These are phyloP conservation scores for Flaveria ramosissima DNA, from an alignment of 129 eudicot genomes.

Conservation along the genomic window DNA sequence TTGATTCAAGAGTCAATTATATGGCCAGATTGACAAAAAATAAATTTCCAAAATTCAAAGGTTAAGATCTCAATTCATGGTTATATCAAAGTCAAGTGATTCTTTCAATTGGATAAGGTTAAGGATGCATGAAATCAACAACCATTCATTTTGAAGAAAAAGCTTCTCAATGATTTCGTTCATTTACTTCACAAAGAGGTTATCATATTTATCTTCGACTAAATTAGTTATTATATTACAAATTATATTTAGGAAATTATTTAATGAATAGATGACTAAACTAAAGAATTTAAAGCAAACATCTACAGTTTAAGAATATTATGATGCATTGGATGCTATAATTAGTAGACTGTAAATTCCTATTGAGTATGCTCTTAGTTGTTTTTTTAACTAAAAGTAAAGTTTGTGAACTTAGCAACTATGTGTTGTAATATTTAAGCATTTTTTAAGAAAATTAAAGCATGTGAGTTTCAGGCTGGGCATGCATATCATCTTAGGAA, in stretches of 20 bases:
- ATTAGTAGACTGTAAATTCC: background rate
- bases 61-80: background rate
- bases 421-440: too few relatives aligned
- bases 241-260: background rate
- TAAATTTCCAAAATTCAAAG: background rate
- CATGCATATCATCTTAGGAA: too few relatives aligned
- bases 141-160: background rate
- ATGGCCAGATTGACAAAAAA: background rate
- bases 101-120: background rate
- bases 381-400: too few relatives aligned
- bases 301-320: background rate
- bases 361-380: background rate
- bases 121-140: background rate
- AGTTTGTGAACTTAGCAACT: too few relatives aligned
- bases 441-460: too few relatives aligned
- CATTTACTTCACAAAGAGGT: background rate
- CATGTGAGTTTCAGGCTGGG: too few relatives aligned
- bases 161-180: background rate
- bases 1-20: background rate
- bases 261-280: background rate
- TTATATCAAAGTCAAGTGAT: too few relatives aligned
- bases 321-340: background rate
- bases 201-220: background rate
- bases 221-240: background rate
- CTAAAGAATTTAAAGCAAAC: background rate